These are phyloP conservation scores for Xylariaceae sp. DNA, from an alignment of 2,329 filamentous ascomycete species.

Conservation along the genomic window DNA sequence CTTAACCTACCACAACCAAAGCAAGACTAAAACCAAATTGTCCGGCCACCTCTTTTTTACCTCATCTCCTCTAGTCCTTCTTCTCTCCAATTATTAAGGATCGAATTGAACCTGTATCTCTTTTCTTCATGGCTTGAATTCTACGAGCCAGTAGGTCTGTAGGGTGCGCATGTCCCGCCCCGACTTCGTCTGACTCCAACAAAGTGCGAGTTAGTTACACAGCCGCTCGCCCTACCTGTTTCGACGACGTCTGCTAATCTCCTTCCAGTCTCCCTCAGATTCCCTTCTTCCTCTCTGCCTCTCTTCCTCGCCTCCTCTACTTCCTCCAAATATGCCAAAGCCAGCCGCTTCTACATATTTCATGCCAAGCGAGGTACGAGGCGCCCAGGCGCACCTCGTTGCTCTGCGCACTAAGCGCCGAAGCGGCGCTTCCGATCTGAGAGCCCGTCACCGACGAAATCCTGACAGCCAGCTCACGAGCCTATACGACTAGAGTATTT, in stretches of 20 bases:
- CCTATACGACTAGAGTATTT: neutral
- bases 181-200: slow-evolving; percentile 27
- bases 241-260: slow-evolving; percentile 22
- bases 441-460: neutral
- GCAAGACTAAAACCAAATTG: slow-evolving; percentile 20
- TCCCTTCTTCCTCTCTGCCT: neutral
- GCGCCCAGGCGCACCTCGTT: neutral
- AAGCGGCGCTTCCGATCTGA: neutral
- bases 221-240: neutral
- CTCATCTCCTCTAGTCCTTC: neutral
- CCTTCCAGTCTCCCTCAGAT: neutral
- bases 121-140: neutral
- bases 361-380: neutral
- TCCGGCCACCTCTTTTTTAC: slow-evolving; percentile 15
- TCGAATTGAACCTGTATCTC: neutral
- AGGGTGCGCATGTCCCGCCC: slow-evolving; percentile 22
- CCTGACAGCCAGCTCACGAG: neutral
- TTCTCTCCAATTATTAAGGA: neutral
- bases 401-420: slow-evolving; percentile 2
- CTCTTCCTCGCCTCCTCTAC: slow-evolving; percentile 1
- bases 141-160: slow-evolving; percentile 4
- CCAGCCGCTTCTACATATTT: too few species aligned
- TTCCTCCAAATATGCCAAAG: slow-evolving; percentile 4
- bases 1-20: slow-evolving; percentile 11
- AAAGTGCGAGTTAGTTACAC: slow-evolving; percentile 23